These are phyloP conservation scores for Areca catechu DNA, from an alignment of 176 grass and related monocot species.

Conservation along the genomic window DNA sequence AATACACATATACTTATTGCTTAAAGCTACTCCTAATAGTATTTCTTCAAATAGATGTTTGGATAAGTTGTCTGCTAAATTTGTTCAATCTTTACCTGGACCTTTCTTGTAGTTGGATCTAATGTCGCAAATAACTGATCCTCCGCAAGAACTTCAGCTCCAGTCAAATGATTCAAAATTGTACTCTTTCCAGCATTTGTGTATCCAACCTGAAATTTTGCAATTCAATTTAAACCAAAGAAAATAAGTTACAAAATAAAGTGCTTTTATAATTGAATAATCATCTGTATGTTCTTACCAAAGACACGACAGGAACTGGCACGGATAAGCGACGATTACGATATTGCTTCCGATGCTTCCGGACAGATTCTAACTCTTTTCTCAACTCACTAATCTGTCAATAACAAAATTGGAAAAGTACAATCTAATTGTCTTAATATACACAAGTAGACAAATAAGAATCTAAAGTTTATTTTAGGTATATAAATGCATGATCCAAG, in stretches of 20 bases:
- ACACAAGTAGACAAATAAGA: too few relatives aligned
- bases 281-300: conserved; percentile 42
- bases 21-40: too few relatives aligned
- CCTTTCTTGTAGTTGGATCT: conserved; percentile 89
- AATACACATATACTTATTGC: too few relatives aligned
- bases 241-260: too few relatives aligned
- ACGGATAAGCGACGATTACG: conserved; percentile 71
- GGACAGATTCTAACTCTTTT: conserved; percentile 93
- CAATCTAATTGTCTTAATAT: too few relatives aligned
- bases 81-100: conserved; percentile 39
- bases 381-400: conserved; percentile 71
- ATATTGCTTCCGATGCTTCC: conserved; percentile 88
- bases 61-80: too few relatives aligned
- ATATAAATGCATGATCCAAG: too few relatives aligned
- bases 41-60: too few relatives aligned
- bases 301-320: conserved; percentile 93
- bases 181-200: conserved; percentile 99
- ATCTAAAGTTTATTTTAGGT: too few relatives aligned
- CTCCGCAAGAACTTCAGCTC: conserved; percentile 87
- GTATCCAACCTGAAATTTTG: conserved; percentile 65
- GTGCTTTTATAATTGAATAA: too few relatives aligned
- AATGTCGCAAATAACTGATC: conserved; percentile 90
- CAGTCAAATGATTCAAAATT: conserved; percentile 77
- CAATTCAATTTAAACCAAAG: conserved; percentile 13
- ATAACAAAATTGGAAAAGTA: conserved; percentile 3